Evolutionary conservation across 1,284 basidiomycete genomes (phyloP), one percentile per base, ranked within the genome.

Genomic region (Mycena citricolor): DNA sequence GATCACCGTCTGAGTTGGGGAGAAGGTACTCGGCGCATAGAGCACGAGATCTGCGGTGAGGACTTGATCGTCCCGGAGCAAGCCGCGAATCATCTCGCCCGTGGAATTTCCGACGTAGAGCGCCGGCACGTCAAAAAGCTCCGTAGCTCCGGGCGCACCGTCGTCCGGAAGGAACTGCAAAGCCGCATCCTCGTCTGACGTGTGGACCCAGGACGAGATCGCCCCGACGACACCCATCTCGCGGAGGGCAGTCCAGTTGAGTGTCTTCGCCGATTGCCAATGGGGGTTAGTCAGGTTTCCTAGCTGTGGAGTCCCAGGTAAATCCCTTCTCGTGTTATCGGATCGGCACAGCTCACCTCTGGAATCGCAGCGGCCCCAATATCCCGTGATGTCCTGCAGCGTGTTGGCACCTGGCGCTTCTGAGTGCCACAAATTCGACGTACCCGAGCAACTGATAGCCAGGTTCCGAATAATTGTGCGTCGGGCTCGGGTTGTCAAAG

Each of bases 401-500:
- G 14, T 14, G n/a, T 14, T 36, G n/a, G 20, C 14, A n/a, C 25
- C 14, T 43, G 20, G 21, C 29, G 5, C 13, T 30, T 16, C 5
- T 8, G 14, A 19, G 20, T 11, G 34, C 7, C 10, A 37, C 16
- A 24, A 25, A n/a, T 29, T 13, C 10, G 26, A 16, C 28, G n/a
- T 39, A 61, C 58, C 61, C 61, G 8, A 62, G 53, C 2, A 61
- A 41, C 16, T 47, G 33, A 41, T 62, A 62, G 20, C 57, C 57
- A 24, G 61, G 60, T 13, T 49, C 36, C 16, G 54, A 57, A 44
- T 62, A 62, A 43, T 60, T 62, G 14, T 54, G 44, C 13, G 60
- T 61, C n/a, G 60, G 61, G 39, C 57, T 59, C 1, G 61, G 61
- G 31, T 60, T 59, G 32, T 62, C 61, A 17, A 62, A 62, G 40